Base-by-base conservation (phyloP, 75 land plant species). In the Pseudotsuga menziesii region DNA sequence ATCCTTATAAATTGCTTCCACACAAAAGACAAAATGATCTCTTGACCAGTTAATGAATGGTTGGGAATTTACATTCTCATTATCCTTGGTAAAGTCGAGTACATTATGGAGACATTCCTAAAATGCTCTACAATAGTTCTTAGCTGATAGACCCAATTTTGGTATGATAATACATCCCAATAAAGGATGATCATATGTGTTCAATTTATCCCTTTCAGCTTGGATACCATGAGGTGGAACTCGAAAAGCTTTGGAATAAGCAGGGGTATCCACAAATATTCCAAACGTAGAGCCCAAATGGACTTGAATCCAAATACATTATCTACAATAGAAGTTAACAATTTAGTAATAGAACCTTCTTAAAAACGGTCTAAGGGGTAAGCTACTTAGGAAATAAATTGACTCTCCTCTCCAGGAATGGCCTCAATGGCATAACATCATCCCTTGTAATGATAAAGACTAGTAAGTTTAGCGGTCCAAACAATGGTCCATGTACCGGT, bases 71-170 rank as follows among this genome's bases (percentile, higher is more conserved):
- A 81, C 74, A 29, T 81, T 81, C 48, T 80, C 82, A 80, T 64
- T 78, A 80, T 80, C 82, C 39, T 80, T 80, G 19, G 72, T 76
- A 73, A 80, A 80, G 61, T 81, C 79, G 48, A 81, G 74, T 77
- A 73, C 77, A 66, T 44, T 67, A 81, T 66, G 16, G 13, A 61
- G 75, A 27, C 80, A 79, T 52, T 78, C 79, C 2, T 78, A 76
- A 76, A 76, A 1, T 5, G 64, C 77, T 76, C 63, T 60, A 29
- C 64, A 64, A 60, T 76, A 76, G 1, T 58, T 76, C 23, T 76
- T 76, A 14, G 77, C 77, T 2, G n/a, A 76, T 58, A 76, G 36
- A 13, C 64, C 79, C 71, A 77, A 66, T 41, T 77, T 77, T 63
- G 79, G 79, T 44, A 64, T 64, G 26, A 77, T 77, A 61, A 72